Base-by-base conservation (phyloP, 2,329 filamentous ascomycete species). In the Pochonia chlamydosporia region DNA sequence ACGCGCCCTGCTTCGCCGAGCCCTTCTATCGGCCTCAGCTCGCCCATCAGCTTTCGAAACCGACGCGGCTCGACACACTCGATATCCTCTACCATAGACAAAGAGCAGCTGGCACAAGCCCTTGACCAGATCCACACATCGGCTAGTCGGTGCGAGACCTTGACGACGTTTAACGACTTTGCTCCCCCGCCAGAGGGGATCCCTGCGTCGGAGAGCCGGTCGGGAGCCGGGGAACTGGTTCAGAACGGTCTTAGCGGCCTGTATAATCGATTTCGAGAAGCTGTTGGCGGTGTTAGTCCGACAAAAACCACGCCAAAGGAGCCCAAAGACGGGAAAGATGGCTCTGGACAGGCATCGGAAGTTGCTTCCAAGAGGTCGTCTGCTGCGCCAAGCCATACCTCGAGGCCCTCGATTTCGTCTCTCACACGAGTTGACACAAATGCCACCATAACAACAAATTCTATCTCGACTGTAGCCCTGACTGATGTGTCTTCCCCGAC, bases 161-260 rank as follows among this genome's bases (percentile, higher is more conserved):
- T 97, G 41, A 97, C 92, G 3, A 95, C 90, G 8, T 97, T 97
- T 68, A 95, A 95, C 67, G 91, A 96, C 61, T 91, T 95, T 59
- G 87, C 86, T 1, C 83, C 85, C 1, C 83, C 84, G 5, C 83
- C 87, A 0, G 71, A 75, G 3, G 73, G 78, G 1, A 69, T 79
- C 1, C 72, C 76, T 2, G 68, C 72, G 13, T 67, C 74, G 21
- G 89, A 95, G 57, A 81, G 74, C 49, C 89, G 89, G 62, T 79
- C 79, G 8, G 72, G 88, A 31, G 75, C 84, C 0, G 81, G 82
- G 23, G 89, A 95, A 49, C 67, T 86, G 35, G 81, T 93, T 20
- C 88, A 93, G 52, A 87, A 92, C 65, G 89, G 92, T 4, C 73
- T 97, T 40, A 95, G 87, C 60, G 90, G 92, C 1, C 71, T 97